These are phyloP conservation scores for Pyrenochaeta sp. DNA, from an alignment of 2,329 filamentous ascomycete species.

Conservation along the genomic window DNA sequence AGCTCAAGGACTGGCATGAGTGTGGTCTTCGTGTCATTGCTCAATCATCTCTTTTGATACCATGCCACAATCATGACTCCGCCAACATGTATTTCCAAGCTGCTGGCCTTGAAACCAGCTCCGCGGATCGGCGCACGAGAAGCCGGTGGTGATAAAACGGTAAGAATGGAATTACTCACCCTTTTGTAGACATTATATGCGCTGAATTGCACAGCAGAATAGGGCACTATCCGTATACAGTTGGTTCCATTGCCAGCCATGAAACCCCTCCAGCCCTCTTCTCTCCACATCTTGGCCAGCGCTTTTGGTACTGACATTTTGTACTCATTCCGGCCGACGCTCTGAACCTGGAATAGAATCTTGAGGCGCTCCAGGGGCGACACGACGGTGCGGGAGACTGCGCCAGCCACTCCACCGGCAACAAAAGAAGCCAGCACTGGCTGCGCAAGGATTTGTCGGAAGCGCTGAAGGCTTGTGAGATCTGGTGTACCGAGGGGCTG, in stretches of 20 bases:
- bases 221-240: slow-evolving; percentile 97
- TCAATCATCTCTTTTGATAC: background rate
- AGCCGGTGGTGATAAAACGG: background rate
- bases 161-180: slow-evolving; percentile 62
- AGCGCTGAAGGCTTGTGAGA: slow-evolving; percentile 32
- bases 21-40: background rate
- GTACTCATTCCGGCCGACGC: slow-evolving; percentile 88
- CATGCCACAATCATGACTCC: background rate
- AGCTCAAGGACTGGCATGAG: slow-evolving; percentile 8
- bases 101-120: background rate
- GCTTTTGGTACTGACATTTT: slow-evolving; percentile 90
- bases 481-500: slow-evolving; percentile 27
- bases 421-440: slow-evolving; percentile 92
- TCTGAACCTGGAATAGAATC: slow-evolving; percentile 97
- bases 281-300: slow-evolving; percentile 91
- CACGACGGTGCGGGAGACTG: slow-evolving; percentile 96
- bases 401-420: slow-evolving; percentile 91
- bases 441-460: slow-evolving; percentile 67
- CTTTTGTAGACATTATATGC: slow-evolving; percentile 98
- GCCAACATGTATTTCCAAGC: background rate
- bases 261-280: slow-evolving; percentile 96
- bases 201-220: slow-evolving; percentile 97
- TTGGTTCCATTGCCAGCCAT: slow-evolving; percentile 99
- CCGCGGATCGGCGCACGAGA: background rate
- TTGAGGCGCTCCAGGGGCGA: slow-evolving; percentile 95